Evolutionary conservation across 148 eudicot genomes (phyloP), one percentile per base, ranked within the genome.

Genomic region (Dianthus caryophyllus): DNA sequence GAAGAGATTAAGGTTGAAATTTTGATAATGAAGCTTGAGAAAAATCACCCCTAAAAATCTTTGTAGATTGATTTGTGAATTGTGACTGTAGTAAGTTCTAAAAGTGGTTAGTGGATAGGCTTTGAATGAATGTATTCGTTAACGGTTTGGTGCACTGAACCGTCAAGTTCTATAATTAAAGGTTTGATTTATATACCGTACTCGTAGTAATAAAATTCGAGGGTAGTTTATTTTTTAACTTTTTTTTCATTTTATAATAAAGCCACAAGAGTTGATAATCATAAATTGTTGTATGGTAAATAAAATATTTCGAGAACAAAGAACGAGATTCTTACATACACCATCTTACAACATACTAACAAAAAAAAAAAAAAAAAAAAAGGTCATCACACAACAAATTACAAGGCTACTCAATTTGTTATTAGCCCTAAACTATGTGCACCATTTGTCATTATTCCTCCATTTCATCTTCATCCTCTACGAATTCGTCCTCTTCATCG

Each of bases 401-500:
- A n/a, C n/a, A n/a, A n/a, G n/a, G n/a, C n/a, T n/a, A n/a, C n/a
- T n/a, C n/a, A n/a, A n/a, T n/a, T n/a, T n/a, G n/a, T n/a, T n/a
- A n/a, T n/a, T 33, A 33, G 4, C 3, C 38, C 38, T 33, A 33
- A 6, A 1, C 20, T 6, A 59, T 55, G 26, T 25, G 6, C 24
- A 26, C 16, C 14, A 30, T 20, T 14, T 13, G 59, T 27, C 44
- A 47, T 72, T 53, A 77, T 55, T 72, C 76, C 68, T 72, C 80
- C 44, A 71, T 46, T 33, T 77, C 79, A 47, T 76, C 79, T 43
- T 76, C 79, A 44, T 76, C 79, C 64, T 76, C 75, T 1, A 47
- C 31, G 27, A 73, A 73, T 50, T 75, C 78, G 26, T 82, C 88
- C 20, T 84, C 87, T 7, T 77, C 85, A 0, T 80, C 84, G 2